phyloP scores from a whole-genome alignment of 441 rosid species.

The Euphorbia celastroides region DNA sequence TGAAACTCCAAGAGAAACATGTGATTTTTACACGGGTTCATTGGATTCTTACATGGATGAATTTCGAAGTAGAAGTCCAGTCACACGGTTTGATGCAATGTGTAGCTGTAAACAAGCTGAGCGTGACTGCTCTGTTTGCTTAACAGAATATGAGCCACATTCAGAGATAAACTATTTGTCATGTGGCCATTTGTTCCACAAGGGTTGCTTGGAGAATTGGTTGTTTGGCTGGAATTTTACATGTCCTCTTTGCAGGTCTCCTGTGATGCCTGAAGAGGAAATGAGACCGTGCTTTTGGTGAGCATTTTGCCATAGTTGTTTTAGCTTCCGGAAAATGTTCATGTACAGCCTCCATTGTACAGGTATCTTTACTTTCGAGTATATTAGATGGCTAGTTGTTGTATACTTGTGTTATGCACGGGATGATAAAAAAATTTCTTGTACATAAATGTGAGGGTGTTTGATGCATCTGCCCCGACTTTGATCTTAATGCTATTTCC shows the following conservation, averaged over 20 bases:
- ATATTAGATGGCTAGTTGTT: slow-evolving; percentile 2
- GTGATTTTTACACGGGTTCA: slow-evolving; percentile 33
- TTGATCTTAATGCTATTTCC: slow-evolving; percentile 13
- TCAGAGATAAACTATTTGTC: slow-evolving; percentile 69
- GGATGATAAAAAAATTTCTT: slow-evolving; percentile 7
- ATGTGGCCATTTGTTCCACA: slow-evolving; percentile 86
- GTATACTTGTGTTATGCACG: slow-evolving; percentile 9
- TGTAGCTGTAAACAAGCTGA: slow-evolving; percentile 39
- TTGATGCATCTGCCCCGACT: slow-evolving; percentile 9
- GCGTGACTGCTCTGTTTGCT: slow-evolving; percentile 79
- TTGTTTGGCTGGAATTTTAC: slow-evolving; percentile 73
- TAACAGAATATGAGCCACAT: slow-evolving; percentile 54
- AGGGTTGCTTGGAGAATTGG: slow-evolving; percentile 87
- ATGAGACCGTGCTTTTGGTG: slow-evolving; percentile 47
- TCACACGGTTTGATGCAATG: slow-evolving; percentile 43
- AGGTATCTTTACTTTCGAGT: slow-evolving; percentile 18
- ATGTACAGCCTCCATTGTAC: slow-evolving; percentile 40
- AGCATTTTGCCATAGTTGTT: slow-evolving; percentile 12
- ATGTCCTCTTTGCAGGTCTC: slow-evolving; percentile 85
- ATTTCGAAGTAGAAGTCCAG: slow-evolving; percentile 52
- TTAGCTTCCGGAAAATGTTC: slow-evolving; percentile 13
- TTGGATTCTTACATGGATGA: slow-evolving; percentile 52
- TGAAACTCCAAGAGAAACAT: slow-evolving; percentile 34
- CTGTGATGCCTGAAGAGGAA: slow-evolving; percentile 59
- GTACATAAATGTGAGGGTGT: slow-evolving; percentile 21